A percentile compares a stretch with the other conserved stretches of the same genome.
Evolutionary conservation across 139 green algal species (phyloP).

Genomic region (Choricystis sp.): DNA sequence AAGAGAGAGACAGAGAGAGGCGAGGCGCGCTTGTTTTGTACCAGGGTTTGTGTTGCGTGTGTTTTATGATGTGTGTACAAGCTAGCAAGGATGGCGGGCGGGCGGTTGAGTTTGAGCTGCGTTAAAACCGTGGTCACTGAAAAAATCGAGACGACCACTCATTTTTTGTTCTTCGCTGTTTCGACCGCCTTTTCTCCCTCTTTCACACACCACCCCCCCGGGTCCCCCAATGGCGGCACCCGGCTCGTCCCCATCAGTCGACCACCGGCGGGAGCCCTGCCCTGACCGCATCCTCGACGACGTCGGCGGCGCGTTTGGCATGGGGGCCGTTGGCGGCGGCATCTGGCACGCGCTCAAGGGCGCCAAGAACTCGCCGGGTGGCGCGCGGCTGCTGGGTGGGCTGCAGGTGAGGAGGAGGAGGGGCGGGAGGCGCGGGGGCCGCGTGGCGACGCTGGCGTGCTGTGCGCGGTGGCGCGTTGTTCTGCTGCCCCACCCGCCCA

Average conservation of each 20-base stretch:
- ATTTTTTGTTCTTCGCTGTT: not conserved
- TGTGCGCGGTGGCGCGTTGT: conserved; percentile 1
- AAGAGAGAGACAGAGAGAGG: no score
- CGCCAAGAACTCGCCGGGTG: conserved; percentile 72
- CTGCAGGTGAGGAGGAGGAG: conserved; percentile 52
- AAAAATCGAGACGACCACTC: not conserved
- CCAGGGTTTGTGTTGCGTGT: no score
- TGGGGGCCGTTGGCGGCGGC: conserved; percentile 91
- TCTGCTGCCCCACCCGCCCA: no score
- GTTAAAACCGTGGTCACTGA: no score
- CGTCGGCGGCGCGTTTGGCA: conserved; percentile 95
- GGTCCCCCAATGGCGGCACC: not conserved
- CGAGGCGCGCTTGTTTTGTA: no score
- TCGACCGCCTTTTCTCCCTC: not conserved
- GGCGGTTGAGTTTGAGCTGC: no score
- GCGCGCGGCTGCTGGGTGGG: conserved; percentile 56
- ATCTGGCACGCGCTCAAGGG: conserved; percentile 85
- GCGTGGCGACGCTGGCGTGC: not conserved
- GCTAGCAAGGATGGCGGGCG: no score
- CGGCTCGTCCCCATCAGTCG: not conserved
- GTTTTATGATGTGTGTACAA: no score
- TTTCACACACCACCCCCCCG: not conserved
- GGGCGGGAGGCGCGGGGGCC: not conserved
- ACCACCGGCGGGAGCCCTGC: not conserved
- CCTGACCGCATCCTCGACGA: conserved; percentile 76